Evolutionary conservation across 345 rosid species (phyloP), one percentile per base, ranked within the genome.

Genomic region (Camelina laxa): DNA sequence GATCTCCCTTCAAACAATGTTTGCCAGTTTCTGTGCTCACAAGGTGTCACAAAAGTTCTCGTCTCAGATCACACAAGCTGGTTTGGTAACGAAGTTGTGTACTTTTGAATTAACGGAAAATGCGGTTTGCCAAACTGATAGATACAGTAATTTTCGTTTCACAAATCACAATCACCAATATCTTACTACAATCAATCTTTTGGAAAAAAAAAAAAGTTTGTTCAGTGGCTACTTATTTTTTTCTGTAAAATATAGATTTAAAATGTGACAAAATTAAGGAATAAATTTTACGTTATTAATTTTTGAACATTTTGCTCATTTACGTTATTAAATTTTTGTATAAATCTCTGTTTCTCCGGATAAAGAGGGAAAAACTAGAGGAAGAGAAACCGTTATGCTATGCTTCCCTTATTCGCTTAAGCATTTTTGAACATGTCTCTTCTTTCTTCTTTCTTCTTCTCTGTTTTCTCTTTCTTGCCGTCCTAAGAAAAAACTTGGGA

Each of bases 311-410:
- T 39, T 39, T 12, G 44, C 13, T 3, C 19, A 6, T 45, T 45
- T 15, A 44, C 49, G 17, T 44, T 10, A 30, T 19, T 10, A 5
- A n/a, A 1, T 7, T 35, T 67, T 31, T 51, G 27, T 53, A 60
- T 41, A 11, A 11, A 44, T 68, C 69, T 51, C 57, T 75, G 74
- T 41, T 53, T 60, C 57, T 42, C 75, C 79, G 64, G 22, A 54
- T 42, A 76, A 62, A 39, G 14, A 76, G 80, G 80, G 16, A 0
- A 69, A 69, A 69, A 76, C 53, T 54, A 76, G 75, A 76, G 80
- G 80, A 76, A 70, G 65, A 69, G 80, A 76, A 76, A 76, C 70
- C 3, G 65, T 76, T 76, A 76, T 76, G 70, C 65, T 76, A 70
- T 54, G 53, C 80, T 75, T 76, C 65, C 36, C 54, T 76, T 45